Base-by-base conservation (phyloP, 441 rosid species). In the Pelargonium fulgidum region DNA sequence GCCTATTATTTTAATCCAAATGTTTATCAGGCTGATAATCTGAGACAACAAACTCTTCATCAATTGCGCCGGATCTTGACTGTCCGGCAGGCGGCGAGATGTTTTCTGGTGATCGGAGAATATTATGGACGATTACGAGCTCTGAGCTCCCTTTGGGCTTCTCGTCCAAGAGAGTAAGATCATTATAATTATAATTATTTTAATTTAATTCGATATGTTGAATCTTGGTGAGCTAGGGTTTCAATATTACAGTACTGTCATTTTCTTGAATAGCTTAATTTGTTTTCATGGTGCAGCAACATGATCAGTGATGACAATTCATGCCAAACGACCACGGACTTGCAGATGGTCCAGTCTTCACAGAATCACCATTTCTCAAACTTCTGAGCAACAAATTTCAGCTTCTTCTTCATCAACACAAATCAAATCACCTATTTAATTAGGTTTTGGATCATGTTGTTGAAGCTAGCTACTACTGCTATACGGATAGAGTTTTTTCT, bases 21-120 rank as follows among this genome's bases (percentile, higher is more conserved):
- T 13, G 1, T 1, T 12, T 11, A 73, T 73, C 70, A 88, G 91
- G 93, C 91, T 70, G 93, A 88, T 81, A 85, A 88, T 75, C 76
- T 88, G 75, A 86, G 93, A 68, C 93, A 88, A 52, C 93, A 88
- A 70, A 88, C 85, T 14, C 81, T 88, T 69, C 93, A 88, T 67
- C 93, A 86, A 54, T 62, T 88, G 29, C 77, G 80, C 10, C 81
- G 83, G 42, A 85, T 88, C 75, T 66, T 88, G 72, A 88, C 91
- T 0, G 81, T 84, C 17, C 74, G 93, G 62, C 93, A 88, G 72
- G 91, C 89, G 0, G 91, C 91, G 0, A 77, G 89, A 26, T 84
- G 91, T 78, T 88, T 88, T 73, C 73, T 86, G 68, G 85, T 84
- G 68, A 86, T 86, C 16, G 91, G 86, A 69, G 93, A 88, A 64